phyloP scores from a whole-genome alignment of 148 eudicot genomes.

The Nepenthes mirabilis region DNA sequence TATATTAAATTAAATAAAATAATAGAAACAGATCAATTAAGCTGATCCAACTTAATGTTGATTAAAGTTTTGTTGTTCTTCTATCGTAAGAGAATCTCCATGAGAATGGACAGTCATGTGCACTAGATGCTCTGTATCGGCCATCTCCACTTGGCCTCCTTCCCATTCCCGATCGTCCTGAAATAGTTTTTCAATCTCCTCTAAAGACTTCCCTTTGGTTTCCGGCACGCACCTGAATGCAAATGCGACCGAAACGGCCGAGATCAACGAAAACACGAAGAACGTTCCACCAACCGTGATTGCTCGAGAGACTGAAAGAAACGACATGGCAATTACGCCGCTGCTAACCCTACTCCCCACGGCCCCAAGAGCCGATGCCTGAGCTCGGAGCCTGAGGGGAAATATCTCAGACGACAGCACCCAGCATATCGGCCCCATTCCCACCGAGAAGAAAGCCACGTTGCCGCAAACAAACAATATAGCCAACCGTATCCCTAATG shows the following conservation, averaged over 20 bases:
- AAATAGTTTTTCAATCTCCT: constrained; percentile 27
- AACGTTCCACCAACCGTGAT: constrained; percentile 32
- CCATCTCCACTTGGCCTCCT: constrained; percentile 11
- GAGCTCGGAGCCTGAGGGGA: constrained; percentile 67
- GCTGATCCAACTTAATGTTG: too few relatives aligned
- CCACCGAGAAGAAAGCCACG: constrained; percentile 79
- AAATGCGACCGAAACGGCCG: constrained; percentile 25
- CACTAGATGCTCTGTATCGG: constrained; percentile 20
- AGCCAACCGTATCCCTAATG: constrained; percentile 31
- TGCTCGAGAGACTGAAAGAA: constrained; percentile 42
- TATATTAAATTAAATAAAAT: too few relatives aligned
- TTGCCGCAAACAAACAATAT: constrained; percentile 52
- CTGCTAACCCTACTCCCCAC: constrained; percentile 78
- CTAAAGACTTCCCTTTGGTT: constrained; percentile 37
- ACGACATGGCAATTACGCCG: constrained; percentile 67
- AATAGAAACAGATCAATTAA: too few relatives aligned
- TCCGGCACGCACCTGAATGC: constrained; percentile 26
- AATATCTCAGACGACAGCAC: constrained; percentile 70
- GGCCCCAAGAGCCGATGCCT: constrained; percentile 60
- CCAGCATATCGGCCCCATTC: constrained; percentile 88
- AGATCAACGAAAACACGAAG: constrained; percentile 14
- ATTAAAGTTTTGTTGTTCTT: too few relatives aligned
- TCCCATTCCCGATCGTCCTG: constrained; percentile 7
- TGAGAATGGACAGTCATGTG: background rate
- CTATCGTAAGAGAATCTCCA: too few relatives aligned